phyloP scores from a whole-genome alignment of 495 filamentous ascomycete species.

The Friedmanniomyces endolithicus region DNA sequence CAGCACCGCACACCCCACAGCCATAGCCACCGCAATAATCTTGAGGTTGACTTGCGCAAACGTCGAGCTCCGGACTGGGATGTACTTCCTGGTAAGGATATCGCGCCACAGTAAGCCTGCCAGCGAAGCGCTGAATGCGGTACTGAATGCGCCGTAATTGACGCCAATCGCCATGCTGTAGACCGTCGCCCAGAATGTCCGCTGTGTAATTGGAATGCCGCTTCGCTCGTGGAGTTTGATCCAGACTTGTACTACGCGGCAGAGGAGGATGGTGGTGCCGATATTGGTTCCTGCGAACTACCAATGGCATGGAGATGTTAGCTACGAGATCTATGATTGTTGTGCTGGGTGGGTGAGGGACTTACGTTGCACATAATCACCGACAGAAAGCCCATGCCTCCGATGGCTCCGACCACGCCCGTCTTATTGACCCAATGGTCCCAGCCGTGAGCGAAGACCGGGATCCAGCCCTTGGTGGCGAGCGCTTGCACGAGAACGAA shows the following conservation, averaged over 20 bases:
- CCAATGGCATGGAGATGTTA: not conserved
- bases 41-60: slow-evolving; percentile 53
- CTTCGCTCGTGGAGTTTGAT: slow-evolving; percentile 37
- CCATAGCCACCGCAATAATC: slow-evolving; percentile 56
- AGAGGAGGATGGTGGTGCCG: slow-evolving; percentile 55
- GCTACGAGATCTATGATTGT: too few species aligned
- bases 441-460: slow-evolving; percentile 55
- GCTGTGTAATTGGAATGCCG: slow-evolving; percentile 37
- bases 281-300: slow-evolving; percentile 62
- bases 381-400: slow-evolving; percentile 55
- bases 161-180: slow-evolving; percentile 53
- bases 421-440: slow-evolving; percentile 54
- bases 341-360: slow-evolving; percentile 16
- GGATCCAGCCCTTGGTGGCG: slow-evolving; percentile 55
- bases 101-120: slow-evolving; percentile 56
- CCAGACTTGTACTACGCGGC: slow-evolving; percentile 53
- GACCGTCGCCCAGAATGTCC: slow-evolving; percentile 53
- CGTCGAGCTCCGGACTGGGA: slow-evolving; percentile 42
- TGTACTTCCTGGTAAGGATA: slow-evolving; percentile 51
- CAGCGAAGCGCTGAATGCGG: slow-evolving; percentile 51
- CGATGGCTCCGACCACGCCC: slow-evolving; percentile 48
- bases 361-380: slow-evolving; percentile 57
- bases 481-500: slow-evolving; percentile 56
- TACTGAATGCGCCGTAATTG: slow-evolving; percentile 58
- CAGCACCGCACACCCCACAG: slow-evolving; percentile 45